Percentiles rank a stretch among this genome's conserved stretches.
phyloP scores from a whole-genome alignment of 2,329 filamentous ascomycete species.

The Ophiostoma fasciatum region DNA sequence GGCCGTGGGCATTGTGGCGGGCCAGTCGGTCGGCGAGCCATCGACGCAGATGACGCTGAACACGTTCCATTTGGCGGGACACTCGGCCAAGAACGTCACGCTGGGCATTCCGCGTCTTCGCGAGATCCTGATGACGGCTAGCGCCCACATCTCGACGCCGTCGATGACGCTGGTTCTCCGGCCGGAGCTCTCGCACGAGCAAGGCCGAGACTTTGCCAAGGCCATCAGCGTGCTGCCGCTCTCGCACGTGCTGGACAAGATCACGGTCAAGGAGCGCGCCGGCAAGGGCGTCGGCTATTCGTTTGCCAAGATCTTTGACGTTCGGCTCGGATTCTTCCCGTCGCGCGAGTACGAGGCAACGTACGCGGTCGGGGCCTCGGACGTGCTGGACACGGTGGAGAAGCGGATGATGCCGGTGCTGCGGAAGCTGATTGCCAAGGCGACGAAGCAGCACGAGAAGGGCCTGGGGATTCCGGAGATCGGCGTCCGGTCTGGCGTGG shows the following conservation, averaged over 20 bases:
- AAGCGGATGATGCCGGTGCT: conserved; percentile 61
- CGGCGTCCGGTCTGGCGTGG: conserved; percentile 34
- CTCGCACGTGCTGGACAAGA: conserved; percentile 68
- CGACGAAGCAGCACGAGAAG: conserved; percentile 68
- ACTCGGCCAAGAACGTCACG: conserved; percentile 97
- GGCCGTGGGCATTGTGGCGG: conserved; percentile 90
- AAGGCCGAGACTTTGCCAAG: conserved; percentile 74
- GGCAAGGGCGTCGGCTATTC: conserved; percentile 53
- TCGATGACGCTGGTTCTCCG: conserved; percentile 75
- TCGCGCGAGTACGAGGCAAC: conserved; percentile 68
- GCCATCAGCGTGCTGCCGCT: conserved; percentile 77
- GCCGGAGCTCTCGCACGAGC: conserved; percentile 50
- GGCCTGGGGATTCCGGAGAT: conserved; percentile 62
- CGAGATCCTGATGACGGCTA: conserved; percentile 98
- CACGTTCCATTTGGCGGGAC: conserved; percentile 98
- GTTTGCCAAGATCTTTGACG: conserved; percentile 71
- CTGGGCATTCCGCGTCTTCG: conserved; percentile 92
- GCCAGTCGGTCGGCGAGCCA: conserved; percentile 91
- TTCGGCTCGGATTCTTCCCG: conserved; percentile 73
- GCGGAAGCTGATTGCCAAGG: conserved; percentile 53
- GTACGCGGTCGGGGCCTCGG: conserved; percentile 66
- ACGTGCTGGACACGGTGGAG: conserved; percentile 71
- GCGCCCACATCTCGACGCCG: conserved; percentile 75
- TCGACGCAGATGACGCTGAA: conserved; percentile 99
- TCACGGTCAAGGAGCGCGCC: conserved; percentile 65